A percentile compares a stretch with the other conserved stretches of the same genome.
These are phyloP conservation scores for Leucocoprinus sp. DNA, from an alignment of 768 basidiomycete genomes.

Conservation along the genomic window DNA sequence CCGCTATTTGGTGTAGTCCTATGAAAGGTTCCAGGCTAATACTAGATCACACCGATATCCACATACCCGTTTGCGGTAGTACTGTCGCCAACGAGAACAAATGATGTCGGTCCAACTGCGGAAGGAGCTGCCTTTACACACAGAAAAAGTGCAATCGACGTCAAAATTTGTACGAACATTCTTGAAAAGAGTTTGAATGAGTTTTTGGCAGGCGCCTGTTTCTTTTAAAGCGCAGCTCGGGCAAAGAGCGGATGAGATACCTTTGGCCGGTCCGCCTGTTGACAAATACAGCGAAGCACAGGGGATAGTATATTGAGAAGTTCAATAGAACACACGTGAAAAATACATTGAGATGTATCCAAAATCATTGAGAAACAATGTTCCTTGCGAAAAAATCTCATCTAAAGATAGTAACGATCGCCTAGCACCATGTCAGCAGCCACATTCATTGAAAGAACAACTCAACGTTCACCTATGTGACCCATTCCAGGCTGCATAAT, in stretches of 20 bases:
- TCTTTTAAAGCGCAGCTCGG: background rate
- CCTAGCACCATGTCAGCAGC: conserved; percentile 17
- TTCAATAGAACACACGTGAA: background rate
- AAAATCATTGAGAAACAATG: background rate
- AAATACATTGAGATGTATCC: background rate
- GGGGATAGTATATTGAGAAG: conserved; percentile 1
- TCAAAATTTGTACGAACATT: background rate
- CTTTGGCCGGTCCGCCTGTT: background rate
- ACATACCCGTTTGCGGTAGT: conserved; percentile 31
- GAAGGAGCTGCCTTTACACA: conserved; percentile 1
- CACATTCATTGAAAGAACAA: background rate
- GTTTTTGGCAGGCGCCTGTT: background rate
- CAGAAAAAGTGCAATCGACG: background rate
- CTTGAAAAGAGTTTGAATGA: background rate
- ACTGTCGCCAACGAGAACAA: conserved; percentile 32
- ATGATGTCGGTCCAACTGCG: conserved; percentile 21
- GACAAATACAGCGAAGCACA: background rate
- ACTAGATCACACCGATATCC: background rate
- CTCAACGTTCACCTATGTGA: conserved; percentile 58
- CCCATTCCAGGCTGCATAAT: conserved; percentile 85
- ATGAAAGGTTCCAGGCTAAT: background rate
- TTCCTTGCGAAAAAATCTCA: background rate
- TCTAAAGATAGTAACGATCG: conserved; percentile 33
- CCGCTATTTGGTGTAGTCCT: conserved; percentile 29
- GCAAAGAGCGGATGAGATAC: background rate